Percentiles rank a stretch among this genome's conserved stretches.
phyloP scores from a whole-genome alignment of 192 early-diverging fungal species.

The Chytriomyces sp. region DNA sequence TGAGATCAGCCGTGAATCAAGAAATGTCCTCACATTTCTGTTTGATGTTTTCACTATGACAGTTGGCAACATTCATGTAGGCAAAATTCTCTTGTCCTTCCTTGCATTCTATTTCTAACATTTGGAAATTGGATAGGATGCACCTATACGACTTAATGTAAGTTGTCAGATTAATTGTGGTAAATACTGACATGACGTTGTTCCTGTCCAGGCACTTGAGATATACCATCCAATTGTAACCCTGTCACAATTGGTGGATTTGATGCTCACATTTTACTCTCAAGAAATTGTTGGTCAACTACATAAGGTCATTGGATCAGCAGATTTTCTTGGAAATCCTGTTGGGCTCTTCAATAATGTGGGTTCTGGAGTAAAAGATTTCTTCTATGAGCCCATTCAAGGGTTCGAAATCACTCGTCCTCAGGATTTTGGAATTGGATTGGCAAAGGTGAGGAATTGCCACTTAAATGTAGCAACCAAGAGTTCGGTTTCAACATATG shows the following conservation, averaged over 20 bases:
- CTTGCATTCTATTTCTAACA: background rate
- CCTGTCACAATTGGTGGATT: constrained; percentile 69
- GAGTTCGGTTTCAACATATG: background rate
- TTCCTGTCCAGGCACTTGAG: constrained; percentile 56
- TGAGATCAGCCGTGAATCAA: constrained; percentile 34
- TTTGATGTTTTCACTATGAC: constrained; percentile 89
- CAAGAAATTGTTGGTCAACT: constrained; percentile 86
- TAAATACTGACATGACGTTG: background rate
- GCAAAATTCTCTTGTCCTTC: constrained; percentile 21
- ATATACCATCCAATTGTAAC: constrained; percentile 89
- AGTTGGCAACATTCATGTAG: constrained; percentile 92
- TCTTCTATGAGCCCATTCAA: constrained; percentile 98
- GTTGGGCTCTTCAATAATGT: constrained; percentile 96
- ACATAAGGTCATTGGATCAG: constrained; percentile 76
- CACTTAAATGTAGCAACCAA: background rate
- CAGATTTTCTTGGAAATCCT: constrained; percentile 96
- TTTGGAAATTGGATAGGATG: constrained; percentile 55
- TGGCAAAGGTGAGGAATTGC: constrained; percentile 71
- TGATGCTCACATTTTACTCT: constrained; percentile 83
- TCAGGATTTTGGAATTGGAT: constrained; percentile 89
- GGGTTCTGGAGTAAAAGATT: constrained; percentile 89
- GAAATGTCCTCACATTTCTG: constrained; percentile 48
- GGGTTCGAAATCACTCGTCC: constrained; percentile 94
- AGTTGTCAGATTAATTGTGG: background rate
- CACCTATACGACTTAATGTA: constrained; percentile 85